Base-by-base conservation (phyloP, 192 early-diverging fungal species). In the Funneliformis geosporum region DNA sequence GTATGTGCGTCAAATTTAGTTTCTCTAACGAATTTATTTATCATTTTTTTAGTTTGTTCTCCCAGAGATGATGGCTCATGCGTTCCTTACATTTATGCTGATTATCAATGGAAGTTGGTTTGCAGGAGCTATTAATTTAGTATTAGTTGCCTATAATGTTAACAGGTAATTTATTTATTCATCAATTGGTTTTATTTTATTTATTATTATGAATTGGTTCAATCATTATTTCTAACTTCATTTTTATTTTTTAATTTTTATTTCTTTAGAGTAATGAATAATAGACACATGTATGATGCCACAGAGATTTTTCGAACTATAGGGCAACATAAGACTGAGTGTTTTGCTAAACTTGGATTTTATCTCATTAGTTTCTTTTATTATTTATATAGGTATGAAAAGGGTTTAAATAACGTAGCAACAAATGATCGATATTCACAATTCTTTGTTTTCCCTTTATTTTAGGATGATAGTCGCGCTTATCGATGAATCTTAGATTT, bases 301-400 rank as follows among this genome's bases (percentile, higher is more conserved):
- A 99, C 98, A 69, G 97, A 98, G 83, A 97, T 99, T 75, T 99
- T 99, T 91, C 90, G 96, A 79, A 97, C 96, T 16, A 82, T 99
- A 60, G 88, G 91, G 47, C 85, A 90, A 79, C 96, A 98, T 83
- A 99, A 99, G 88, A 93, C 93, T 86, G 98, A 99, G 85, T 93
- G 93, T 86, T 98, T 98, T 82, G 88, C 95, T 86, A 99, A 99
- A 85, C 94, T 99, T 33, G 96, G 91, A 39, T 99, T 99, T 76
- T 99, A 97, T 79, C 90, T 99, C 72, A 83, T 99, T 44, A 91
- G 90, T 84, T 99, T 99, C 90, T 99, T 99, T 86, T 96, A 91
- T 89, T 96, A 93, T 78, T 85, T 95, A 43, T 98, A 96, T 80
- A 89, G 90, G 85, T 87, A 82, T 72, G 70, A 23, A n/a, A n/a